Conservation (phyloP, 495 filamentous ascomycete genomes). For the Trichoderma orchidacearum region DNA sequence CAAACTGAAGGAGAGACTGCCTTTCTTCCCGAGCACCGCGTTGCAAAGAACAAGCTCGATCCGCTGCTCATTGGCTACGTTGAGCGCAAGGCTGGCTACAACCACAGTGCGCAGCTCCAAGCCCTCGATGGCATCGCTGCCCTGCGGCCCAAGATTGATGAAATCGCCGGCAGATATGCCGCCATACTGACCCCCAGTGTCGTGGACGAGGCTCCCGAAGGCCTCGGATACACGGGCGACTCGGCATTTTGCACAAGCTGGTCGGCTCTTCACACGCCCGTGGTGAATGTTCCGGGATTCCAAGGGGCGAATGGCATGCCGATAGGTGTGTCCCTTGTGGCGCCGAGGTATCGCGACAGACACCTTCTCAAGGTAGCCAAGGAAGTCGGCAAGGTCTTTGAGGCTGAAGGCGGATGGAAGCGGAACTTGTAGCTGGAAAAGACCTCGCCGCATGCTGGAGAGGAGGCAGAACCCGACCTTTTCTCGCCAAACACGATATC, state of each 20-base stretch:
- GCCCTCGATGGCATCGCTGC: conserved; percentile 30
- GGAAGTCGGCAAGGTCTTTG: conserved; percentile 25
- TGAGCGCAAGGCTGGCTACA: conserved; percentile 22
- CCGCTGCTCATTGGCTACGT: conserved; percentile 23
- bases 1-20: conserved; percentile 24
- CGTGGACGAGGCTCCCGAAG: conserved; percentile 34
- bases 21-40: conserved; percentile 31
- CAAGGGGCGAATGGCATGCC: conserved; percentile 33
- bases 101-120: conserved; percentile 24
- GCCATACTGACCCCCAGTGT: conserved; percentile 36
- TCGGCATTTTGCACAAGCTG: conserved; percentile 13
- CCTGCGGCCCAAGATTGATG: conserved; percentile 31
- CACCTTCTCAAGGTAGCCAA: conserved; percentile 27
- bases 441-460: no score
- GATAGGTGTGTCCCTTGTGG: conserved; percentile 32
- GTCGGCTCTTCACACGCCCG: conserved; percentile 30
- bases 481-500: no score
- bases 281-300: conserved; percentile 36
- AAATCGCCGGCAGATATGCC: conserved; percentile 28
- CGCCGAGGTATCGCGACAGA: conserved; percentile 28
- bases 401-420: conserved; percentile 26
- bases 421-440: not conserved
- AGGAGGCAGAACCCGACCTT: no score
- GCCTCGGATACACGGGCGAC: conserved; percentile 27
- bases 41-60: conserved; percentile 25